phyloP scores from a whole-genome alignment of 148 eudicot genomes.

The Pouteria glomerata region DNA sequence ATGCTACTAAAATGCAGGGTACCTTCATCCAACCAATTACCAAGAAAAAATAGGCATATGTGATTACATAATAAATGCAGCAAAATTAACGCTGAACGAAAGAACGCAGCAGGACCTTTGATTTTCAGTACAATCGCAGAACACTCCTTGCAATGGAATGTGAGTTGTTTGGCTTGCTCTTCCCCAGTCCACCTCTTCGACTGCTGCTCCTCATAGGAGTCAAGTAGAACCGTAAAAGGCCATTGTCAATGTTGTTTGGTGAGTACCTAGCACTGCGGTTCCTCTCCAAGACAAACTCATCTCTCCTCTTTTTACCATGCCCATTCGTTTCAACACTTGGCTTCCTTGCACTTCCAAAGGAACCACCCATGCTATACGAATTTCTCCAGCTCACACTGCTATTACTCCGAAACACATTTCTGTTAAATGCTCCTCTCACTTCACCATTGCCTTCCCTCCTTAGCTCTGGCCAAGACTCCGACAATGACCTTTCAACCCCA shows the following conservation, averaged over 20 bases:
- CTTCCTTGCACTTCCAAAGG: slow-evolving; percentile 49
- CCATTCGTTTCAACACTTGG: slow-evolving; percentile 36
- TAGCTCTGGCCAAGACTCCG: slow-evolving; percentile 81
- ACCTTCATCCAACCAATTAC: slow-evolving; percentile 24
- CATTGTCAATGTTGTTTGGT: slow-evolving; percentile 56
- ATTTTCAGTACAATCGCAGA: slow-evolving; percentile 50
- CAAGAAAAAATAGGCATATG: slow-evolving; percentile 19
- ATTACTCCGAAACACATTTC: slow-evolving; percentile 54
- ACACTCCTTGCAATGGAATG: slow-evolving; percentile 50
- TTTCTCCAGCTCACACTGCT: slow-evolving; percentile 91
- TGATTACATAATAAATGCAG: slow-evolving; percentile 28
- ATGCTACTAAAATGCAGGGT: slow-evolving; percentile 23
- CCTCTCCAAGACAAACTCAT: slow-evolving; percentile 36
- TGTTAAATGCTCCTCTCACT: slow-evolving; percentile 33
- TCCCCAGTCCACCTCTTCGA: slow-evolving; percentile 44
- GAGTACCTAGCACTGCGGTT: slow-evolving; percentile 58
- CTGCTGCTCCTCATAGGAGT: slow-evolving; percentile 73
- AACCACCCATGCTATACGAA: slow-evolving; percentile 33
- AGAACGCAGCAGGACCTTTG: slow-evolving; percentile 28
- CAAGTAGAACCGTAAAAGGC: slow-evolving; percentile 64
- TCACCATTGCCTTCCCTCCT: slow-evolving; percentile 48
- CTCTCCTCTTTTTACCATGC: slow-evolving; percentile 31
- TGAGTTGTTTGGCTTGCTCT: slow-evolving; percentile 31
- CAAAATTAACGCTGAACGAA: slow-evolving; percentile 21
- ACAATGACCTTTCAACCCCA: slow-evolving; percentile 65